Evolutionary conservation across 78 protist genomes (phyloP), one percentile per base, ranked within the genome.

Genomic region (Creolimax fragrantissima): DNA sequence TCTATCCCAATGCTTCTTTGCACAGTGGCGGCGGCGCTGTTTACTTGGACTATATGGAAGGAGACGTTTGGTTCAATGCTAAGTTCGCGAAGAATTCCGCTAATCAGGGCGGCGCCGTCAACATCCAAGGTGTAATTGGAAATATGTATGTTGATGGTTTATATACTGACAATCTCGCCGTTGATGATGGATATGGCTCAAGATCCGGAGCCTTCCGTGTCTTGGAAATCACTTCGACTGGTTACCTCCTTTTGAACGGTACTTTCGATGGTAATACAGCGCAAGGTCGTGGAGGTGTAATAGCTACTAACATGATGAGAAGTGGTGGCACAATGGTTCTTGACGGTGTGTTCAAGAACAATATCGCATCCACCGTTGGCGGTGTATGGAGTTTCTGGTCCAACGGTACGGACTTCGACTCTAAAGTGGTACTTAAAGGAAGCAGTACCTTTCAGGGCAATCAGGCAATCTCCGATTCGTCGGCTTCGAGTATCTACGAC

Each of bases 281-380:
- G 11, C 88, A 84, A 84, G 88, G 88, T n/a, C 41, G 88, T 42
- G 88, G 88, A 41, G 88, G 88, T 42, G 88, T 24, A 11, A 84
- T 84, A 11, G 88, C 88, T 24, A 42, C 88, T 24, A 84, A 84
- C 45, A 84, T 84, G 24, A 17, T n/a, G 35, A 84, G 45, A 24
- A 32, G 39, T n/a, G 88, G 88, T 84, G 24, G 88, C 88, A 42
- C 11, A 32, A 42, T 84, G 45, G 11, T 24, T 24, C 24, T 84
- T 11, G 85, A 41, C 17, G 88, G 88, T 37, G 24, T 42, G 47
- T 84, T 42, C 45, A 17, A 84, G 45, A 37, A 84, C 41, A 84
- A 84, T 24, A 24, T 41, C 11, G 88, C 88, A 84, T 42, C 88
- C 35, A 84, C 85, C 17, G 45, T 37, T 24, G 88, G 88, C 24